A percentile compares a stretch with the other conserved stretches of the same genome.
phyloP scores from a whole-genome alignment of 1,284 basidiomycete species.

The Microbotryomycetes sp. region DNA sequence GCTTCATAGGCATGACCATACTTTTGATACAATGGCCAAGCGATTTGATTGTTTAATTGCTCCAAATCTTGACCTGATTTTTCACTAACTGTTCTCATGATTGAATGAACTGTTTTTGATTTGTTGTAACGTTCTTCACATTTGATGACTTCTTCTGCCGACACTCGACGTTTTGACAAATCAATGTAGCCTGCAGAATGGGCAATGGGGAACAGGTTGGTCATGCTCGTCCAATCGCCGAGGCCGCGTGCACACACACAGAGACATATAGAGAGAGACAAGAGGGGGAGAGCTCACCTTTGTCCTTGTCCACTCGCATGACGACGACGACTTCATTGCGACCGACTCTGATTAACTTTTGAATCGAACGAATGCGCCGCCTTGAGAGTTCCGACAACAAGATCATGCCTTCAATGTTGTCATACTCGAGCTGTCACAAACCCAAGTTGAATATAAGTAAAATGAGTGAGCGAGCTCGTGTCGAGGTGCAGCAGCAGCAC shows the following conservation, averaged over 20 bases:
- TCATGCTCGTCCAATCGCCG: neutral
- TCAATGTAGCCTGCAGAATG: slow-evolving; percentile 80
- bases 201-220: neutral
- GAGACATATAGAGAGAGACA: neutral
- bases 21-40: slow-evolving; percentile 86
- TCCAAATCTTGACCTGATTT: slow-evolving; percentile 65
- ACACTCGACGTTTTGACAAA: slow-evolving; percentile 97
- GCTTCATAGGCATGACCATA: slow-evolving; percentile 97
- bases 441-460: neutral
- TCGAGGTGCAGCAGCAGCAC: slow-evolving; percentile 40
- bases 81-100: slow-evolving; percentile 88
- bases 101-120: slow-evolving; percentile 88
- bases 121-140: slow-evolving; percentile 99
- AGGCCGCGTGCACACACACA: neutral
- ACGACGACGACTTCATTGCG: slow-evolving; percentile 99
- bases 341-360: slow-evolving; percentile 95
- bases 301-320: slow-evolving; percentile 96
- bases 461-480: too few species aligned
- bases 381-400: slow-evolving; percentile 92
- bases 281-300: slow-evolving; percentile 56
- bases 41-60: slow-evolving; percentile 80
- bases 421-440: slow-evolving; percentile 77
- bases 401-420: slow-evolving; percentile 99
- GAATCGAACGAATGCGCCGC: slow-evolving; percentile 93
- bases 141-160: slow-evolving; percentile 95